Base-by-base conservation (phyloP, 2,329 filamentous ascomycete species). In the Diaporthe vaccinii region DNA sequence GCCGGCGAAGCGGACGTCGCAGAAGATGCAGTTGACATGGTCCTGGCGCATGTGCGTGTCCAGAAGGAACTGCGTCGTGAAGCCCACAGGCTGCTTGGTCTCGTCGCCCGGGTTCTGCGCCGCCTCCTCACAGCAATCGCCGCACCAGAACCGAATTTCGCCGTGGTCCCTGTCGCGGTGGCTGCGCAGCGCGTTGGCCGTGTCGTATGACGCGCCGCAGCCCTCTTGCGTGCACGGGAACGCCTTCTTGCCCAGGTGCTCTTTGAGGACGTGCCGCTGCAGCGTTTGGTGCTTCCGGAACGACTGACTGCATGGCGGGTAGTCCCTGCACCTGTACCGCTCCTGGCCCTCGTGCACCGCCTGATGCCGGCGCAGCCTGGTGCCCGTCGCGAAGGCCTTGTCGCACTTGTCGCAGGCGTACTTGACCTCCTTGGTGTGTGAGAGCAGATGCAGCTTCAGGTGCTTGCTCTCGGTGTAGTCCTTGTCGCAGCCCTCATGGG, bases 241-340 rank as follows among this genome's bases (percentile, higher is more conserved):
- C 0, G 94, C 91, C 61, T 93, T 91, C 75, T 93, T 84, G 39
- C 92, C 87, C 53, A 96, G 85, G 82, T 98, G 96, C 17, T 92
- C 93, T 14, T 91, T 90, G 72, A 93, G 91, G 77, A 98, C 90
- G 82, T 98, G 96, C 70, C 94, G 92, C 82, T 96, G 92, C 22
- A 98, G 88, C 0, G 95, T 97, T 78, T 95, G 92, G 82, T 95
- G 93, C 84, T 98, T 98, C 76, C 96, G 91, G 83, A 98, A 98
- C 28, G 91, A 91, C 84, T 95, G 90, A 25, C 90, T 89, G 84
- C 95, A 98, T 0, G 89, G 91, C 2, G 90, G 88, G 78, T 91
- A 93, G 46, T 91, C 92, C 31, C 89, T 91, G 81, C 95, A 98
- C 74, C 90, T 88, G 80, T 93, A 95, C 72, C 93, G 89, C 81